These are phyloP conservation scores for Lasiodiplodia theobromae DNA, from an alignment of 2,329 filamentous ascomycete genomes.

Conservation along the genomic window DNA sequence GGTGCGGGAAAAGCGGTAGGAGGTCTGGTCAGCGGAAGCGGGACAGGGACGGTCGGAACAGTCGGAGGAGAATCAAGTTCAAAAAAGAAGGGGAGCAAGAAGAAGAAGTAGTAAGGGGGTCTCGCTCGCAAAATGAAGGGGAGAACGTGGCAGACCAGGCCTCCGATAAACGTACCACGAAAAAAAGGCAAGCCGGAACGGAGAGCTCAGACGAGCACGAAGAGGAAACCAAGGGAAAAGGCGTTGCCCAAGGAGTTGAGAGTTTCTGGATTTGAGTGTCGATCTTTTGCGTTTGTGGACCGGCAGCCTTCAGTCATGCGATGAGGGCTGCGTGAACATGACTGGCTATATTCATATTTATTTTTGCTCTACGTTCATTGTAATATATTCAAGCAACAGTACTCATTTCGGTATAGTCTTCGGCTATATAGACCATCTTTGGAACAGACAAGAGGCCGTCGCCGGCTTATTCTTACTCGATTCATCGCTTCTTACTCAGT, in stretches of 20 bases:
- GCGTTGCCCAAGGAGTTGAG: constrained; percentile 14
- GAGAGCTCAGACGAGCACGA: not conserved
- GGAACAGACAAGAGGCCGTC: not conserved
- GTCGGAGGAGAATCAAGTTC: constrained; percentile 36
- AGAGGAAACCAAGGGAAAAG: not conserved
- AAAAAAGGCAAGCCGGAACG: not conserved
- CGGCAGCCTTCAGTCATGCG: not conserved
- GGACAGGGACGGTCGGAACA: constrained; percentile 34
- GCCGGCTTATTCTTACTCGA: not conserved
- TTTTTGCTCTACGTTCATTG: constrained; percentile 12
- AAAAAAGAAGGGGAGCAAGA: constrained; percentile 26
- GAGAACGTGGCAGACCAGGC: constrained; percentile 6
- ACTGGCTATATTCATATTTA: not conserved
- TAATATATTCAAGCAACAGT: not conserved
- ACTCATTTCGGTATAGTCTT: not conserved
- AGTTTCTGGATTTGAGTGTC: constrained; percentile 21
- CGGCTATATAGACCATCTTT: not conserved
- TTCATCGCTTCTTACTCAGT: not conserved
- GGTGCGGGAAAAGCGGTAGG: constrained; percentile 44
- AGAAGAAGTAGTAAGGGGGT: not conserved
- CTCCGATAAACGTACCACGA: not conserved
- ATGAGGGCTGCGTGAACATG: not conserved
- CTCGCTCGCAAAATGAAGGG: not conserved
- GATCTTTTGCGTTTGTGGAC: not conserved
- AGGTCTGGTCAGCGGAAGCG: constrained; percentile 37